phyloP scores from a whole-genome alignment of 176 grass and related monocot species.

The Carex kokanica region DNA sequence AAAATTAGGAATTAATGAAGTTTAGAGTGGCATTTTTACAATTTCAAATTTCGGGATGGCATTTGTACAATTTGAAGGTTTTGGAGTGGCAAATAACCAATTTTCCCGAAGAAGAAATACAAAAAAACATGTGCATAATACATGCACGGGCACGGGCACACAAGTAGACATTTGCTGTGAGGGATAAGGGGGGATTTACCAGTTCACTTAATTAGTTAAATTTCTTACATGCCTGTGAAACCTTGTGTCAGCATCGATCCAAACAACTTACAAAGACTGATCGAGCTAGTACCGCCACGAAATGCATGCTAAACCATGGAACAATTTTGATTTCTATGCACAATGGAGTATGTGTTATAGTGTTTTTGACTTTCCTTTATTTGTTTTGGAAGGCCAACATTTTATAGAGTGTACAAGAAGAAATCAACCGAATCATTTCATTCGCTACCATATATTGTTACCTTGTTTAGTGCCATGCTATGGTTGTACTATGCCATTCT shows the following conservation, averaged over 20 bases:
- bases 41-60: no score
- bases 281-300: background rate
- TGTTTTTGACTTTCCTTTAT: background rate
- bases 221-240: background rate
- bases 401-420: slow-evolving; percentile 73
- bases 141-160: background rate
- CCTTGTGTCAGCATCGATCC: no score
- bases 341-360: background rate
- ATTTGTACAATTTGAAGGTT: no score
- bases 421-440: slow-evolving; percentile 89
- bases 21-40: no score
- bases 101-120: no score
- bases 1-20: no score
- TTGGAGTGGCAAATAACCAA: no score
- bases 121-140: no score
- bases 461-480: slow-evolving; percentile 81
- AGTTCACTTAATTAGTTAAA: background rate
- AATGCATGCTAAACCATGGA: background rate
- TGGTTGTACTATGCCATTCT: slow-evolving; percentile 85
- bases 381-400: slow-evolving; percentile 50
- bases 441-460: slow-evolving; percentile 67
- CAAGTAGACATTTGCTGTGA: background rate
- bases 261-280: background rate
- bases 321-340: background rate
- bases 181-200: background rate